Evolutionary conservation across 164 flowering plant species (phyloP).

Genomic region (Pachysandra terminalis): DNA sequence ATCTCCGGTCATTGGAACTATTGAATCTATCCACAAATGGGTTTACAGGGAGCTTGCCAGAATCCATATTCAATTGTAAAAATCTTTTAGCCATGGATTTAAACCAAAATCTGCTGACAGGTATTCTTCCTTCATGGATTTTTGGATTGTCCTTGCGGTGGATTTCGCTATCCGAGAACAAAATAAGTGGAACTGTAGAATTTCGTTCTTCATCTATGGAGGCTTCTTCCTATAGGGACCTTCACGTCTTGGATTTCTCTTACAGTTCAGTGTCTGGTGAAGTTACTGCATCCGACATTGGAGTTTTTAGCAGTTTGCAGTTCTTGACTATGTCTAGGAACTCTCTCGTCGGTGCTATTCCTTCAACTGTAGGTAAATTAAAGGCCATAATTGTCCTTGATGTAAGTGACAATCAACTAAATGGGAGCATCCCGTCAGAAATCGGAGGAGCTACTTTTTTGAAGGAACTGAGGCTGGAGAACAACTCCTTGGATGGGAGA

Average conservation of each 20-base stretch:
- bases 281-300: slow-evolving; percentile 42
- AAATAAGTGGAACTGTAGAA: slow-evolving; percentile 30
- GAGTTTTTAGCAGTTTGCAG: slow-evolving; percentile 51
- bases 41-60: slow-evolving; percentile 67
- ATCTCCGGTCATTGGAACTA: slow-evolving; percentile 46
- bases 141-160: slow-evolving; percentile 38
- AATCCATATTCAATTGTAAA: slow-evolving; percentile 43
- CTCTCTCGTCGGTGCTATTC: slow-evolving; percentile 58
- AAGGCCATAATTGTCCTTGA: slow-evolving; percentile 56
- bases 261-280: slow-evolving; percentile 60
- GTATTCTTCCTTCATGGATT: slow-evolving; percentile 67
- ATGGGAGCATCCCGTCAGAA: slow-evolving; percentile 71
- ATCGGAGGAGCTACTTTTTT: slow-evolving; percentile 62
- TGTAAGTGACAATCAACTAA: slow-evolving; percentile 62
- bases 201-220: slow-evolving; percentile 18
- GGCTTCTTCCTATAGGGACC: slow-evolving; percentile 23
- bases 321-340: slow-evolving; percentile 65
- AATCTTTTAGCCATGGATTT: slow-evolving; percentile 54
- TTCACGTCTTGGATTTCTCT: slow-evolving; percentile 65
- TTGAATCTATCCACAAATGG: slow-evolving; percentile 56
- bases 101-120: slow-evolving; percentile 55
- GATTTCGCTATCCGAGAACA: slow-evolving; percentile 33
- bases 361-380: slow-evolving; percentile 58
- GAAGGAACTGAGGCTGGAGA: slow-evolving; percentile 57
- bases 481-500: slow-evolving; percentile 46